Percentiles rank a stretch among this genome's conserved stretches.
phyloP scores from a whole-genome alignment of 441 rosid species.

The Erodium texanum region DNA sequence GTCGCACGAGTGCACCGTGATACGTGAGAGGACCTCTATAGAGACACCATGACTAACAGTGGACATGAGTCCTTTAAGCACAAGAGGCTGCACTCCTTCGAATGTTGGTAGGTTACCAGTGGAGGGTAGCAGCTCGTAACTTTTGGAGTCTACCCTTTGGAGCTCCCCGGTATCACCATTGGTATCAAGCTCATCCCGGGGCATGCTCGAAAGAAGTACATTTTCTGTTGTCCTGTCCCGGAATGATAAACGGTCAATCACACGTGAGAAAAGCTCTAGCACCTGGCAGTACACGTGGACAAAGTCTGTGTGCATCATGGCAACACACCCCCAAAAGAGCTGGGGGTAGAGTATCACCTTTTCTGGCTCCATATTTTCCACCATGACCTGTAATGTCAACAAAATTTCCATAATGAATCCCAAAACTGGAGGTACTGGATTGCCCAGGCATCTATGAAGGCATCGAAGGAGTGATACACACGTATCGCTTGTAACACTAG shows the following conservation, averaged over 20 bases:
- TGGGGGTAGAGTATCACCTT: conserved; percentile 96
- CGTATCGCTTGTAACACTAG: conserved; percentile 88
- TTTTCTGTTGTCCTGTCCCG: conserved; percentile 92
- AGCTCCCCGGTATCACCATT: conserved; percentile 48
- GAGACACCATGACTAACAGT: conserved; percentile 86
- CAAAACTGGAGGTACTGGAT: conserved; percentile 92
- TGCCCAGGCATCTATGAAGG: conserved; percentile 91
- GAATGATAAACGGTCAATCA: conserved; percentile 77
- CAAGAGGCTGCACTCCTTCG: conserved; percentile 97
- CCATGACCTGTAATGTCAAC: conserved; percentile 94
- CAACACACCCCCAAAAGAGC: conserved; percentile 97
- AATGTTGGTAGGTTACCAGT: conserved; percentile 73
- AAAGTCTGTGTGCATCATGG: conserved; percentile 98
- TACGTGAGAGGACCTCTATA: conserved; percentile 76
- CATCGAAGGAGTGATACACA: conserved; percentile 92
- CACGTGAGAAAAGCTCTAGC: conserved; percentile 88
- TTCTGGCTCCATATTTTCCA: conserved; percentile 99
- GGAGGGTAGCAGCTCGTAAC: conserved; percentile 52
- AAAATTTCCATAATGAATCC: conserved; percentile 97
- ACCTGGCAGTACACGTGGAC: conserved; percentile 96
- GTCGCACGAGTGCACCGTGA: conserved; percentile 86
- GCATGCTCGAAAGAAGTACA: conserved; percentile 97
- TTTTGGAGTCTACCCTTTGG: conserved; percentile 56
- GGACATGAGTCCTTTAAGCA: conserved; percentile 93
- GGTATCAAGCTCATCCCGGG: conserved; percentile 68